These are phyloP conservation scores for Isoetes taiwanensis DNA, from an alignment of 75 land plant genomes.

Conservation along the genomic window DNA sequence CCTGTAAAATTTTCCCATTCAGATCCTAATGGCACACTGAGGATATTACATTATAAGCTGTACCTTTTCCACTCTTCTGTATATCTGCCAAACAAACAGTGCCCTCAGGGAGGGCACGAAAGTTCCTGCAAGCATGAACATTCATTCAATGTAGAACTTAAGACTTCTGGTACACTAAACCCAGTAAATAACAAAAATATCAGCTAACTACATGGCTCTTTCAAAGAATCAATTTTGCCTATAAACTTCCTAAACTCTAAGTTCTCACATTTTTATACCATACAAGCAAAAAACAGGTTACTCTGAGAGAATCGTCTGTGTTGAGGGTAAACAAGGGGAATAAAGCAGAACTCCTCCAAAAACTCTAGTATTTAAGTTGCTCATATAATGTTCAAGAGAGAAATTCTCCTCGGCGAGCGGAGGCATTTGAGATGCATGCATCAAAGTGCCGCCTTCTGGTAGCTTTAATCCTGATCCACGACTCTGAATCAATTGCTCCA, in stretches of 20 bases:
- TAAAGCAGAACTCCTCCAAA: slow-evolving; percentile 58
- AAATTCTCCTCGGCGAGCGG: slow-evolving; percentile 14
- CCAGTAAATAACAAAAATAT: no score
- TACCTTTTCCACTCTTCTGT: slow-evolving; percentile 81
- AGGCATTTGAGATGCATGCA: slow-evolving; percentile 1
- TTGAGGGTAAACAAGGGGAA: slow-evolving; percentile 66
- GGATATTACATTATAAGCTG: background rate
- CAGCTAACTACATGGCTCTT: no score
- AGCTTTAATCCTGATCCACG: slow-evolving; percentile 20
- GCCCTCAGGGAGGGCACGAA: slow-evolving; percentile 56
- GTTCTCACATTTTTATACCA: no score
- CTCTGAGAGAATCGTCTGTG: slow-evolving; percentile 74
- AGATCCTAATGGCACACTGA: background rate
- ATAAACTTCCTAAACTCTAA: no score
- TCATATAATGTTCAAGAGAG: slow-evolving; percentile 26
- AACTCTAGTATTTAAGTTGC: slow-evolving; percentile 21
- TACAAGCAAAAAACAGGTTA: no score
- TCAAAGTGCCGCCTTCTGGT: slow-evolving; percentile 17
- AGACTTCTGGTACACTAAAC: no score
- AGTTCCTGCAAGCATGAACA: slow-evolving; percentile 75
- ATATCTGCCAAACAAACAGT: slow-evolving; percentile 68
- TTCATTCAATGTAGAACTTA: no score
- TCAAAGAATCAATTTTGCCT: no score
- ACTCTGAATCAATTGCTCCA: background rate
- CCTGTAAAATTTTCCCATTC: slow-evolving; percentile 28